A percentile compares a stretch with the other conserved stretches of the same genome.
These are phyloP conservation scores for Pythium brachiatum DNA, from an alignment of 352 stramenopile genomes.

Conservation along the genomic window DNA sequence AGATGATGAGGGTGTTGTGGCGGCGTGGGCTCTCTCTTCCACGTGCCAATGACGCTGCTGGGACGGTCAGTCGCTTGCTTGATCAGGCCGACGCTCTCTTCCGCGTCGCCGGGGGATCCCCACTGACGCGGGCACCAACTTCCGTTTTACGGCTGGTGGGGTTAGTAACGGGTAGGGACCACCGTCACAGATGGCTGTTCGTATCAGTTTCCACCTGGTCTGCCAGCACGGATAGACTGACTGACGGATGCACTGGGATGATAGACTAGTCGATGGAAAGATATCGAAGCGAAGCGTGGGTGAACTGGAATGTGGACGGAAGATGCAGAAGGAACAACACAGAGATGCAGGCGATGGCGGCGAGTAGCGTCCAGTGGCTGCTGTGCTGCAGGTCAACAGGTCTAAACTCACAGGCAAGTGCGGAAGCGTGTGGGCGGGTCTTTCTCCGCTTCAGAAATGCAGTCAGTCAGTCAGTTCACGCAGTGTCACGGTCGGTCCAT, in stretches of 20 bases:
- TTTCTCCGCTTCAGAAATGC: neutral
- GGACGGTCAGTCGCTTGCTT: neutral
- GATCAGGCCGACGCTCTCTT: neutral
- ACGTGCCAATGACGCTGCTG: neutral
- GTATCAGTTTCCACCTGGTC: neutral
- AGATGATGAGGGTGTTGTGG: neutral
- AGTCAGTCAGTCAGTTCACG: slow-evolving; percentile 3
- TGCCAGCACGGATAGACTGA: neutral
- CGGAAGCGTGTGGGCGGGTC: too few species aligned
- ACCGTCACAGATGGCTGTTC: slow-evolving; percentile 2
- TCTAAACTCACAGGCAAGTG: too few species aligned
- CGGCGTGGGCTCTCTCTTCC: neutral
- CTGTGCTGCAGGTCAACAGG: too few species aligned
- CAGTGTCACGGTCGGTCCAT: neutral
- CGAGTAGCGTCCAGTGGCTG: neutral
- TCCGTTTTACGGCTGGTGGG: neutral
- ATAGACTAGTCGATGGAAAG: neutral
- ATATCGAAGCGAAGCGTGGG: neutral
- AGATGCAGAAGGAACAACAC: slow-evolving; percentile 1
- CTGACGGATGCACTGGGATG: neutral
- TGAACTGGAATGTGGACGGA: neutral
- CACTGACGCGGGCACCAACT: neutral
- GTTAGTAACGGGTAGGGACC: slow-evolving; percentile 3
- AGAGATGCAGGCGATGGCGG: neutral
- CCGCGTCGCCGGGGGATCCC: slow-evolving; percentile 4